Percentiles rank a stretch among this genome's conserved stretches.
Conservation (phyloP, 495 filamentous ascomycete species). For the Evernia prunastri region DNA sequence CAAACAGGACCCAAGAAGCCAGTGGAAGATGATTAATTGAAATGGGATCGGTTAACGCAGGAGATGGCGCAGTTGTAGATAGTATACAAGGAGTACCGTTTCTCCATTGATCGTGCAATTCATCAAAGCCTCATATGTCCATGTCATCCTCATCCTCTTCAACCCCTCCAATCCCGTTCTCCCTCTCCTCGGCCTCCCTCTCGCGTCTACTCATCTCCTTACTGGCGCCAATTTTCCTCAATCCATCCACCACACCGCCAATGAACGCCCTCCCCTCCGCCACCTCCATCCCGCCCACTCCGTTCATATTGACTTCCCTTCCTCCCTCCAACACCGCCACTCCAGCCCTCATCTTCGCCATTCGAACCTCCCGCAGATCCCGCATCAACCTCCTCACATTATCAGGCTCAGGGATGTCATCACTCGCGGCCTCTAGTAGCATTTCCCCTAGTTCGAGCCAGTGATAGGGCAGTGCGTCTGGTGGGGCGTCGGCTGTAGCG, state of each 20-base stretch:
- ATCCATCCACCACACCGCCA: conserved; percentile 74
- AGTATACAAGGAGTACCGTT: not conserved
- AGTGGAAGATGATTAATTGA: conserved; percentile 28
- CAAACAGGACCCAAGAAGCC: conserved; percentile 20
- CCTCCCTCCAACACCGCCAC: conserved; percentile 60
- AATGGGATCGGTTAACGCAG: conserved; percentile 29
- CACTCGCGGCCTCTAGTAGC: conserved; percentile 72
- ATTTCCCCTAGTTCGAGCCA: conserved; percentile 87
- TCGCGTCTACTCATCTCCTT: conserved; percentile 51
- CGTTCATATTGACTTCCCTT: conserved; percentile 61
- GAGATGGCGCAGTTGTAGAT: conserved; percentile 6
- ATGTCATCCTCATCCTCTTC: conserved; percentile 36
- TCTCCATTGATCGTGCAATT: not conserved
- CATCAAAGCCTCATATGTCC: conserved; percentile 24
- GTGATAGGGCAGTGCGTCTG: conserved; percentile 77
- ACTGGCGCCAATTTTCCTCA: conserved; percentile 60
- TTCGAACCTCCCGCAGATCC: conserved; percentile 79
- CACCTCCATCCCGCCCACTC: conserved; percentile 86
- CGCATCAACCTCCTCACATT: conserved; percentile 68
- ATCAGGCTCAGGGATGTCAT: conserved; percentile 75
- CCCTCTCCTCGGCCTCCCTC: conserved; percentile 46
- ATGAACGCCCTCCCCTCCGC: conserved; percentile 82
- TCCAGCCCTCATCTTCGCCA: conserved; percentile 78
- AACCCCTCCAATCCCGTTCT: conserved; percentile 22
- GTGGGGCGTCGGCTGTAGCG: conserved; percentile 52